Conservation (phyloP, 1,139 yeast genomes). For the Suzukiozyma palmioleophila region DNA sequence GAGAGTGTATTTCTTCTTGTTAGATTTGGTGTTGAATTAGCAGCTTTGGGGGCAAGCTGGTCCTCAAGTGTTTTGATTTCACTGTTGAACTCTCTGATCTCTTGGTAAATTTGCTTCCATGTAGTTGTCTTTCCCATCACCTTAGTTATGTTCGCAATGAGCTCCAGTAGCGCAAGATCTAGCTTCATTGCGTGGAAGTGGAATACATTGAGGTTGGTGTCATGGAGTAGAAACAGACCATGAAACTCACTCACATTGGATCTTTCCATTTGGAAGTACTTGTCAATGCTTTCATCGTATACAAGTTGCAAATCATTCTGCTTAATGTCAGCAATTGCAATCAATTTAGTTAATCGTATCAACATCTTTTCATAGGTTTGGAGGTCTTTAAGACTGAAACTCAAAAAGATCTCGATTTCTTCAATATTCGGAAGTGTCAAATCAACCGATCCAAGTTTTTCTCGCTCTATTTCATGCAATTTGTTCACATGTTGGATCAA, state of each 20-base stretch:
- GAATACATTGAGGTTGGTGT: not conserved
- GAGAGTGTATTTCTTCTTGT: slow-evolving; percentile 9
- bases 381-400: slow-evolving; percentile 50
- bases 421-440: slow-evolving; percentile 25
- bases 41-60: not conserved
- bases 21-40: not conserved
- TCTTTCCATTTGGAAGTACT: slow-evolving; percentile 8
- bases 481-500: slow-evolving; percentile 22
- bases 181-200: not conserved
- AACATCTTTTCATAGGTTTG: slow-evolving; percentile 25
- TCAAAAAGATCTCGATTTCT: slow-evolving; percentile 55
- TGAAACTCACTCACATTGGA: slow-evolving; percentile 6
- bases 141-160: slow-evolving; percentile 35
- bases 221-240: not conserved
- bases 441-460: slow-evolving; percentile 20
- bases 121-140: slow-evolving; percentile 35
- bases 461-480: slow-evolving; percentile 15
- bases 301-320: slow-evolving; percentile 34
- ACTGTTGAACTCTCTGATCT: slow-evolving; percentile 24
- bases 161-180: slow-evolving; percentile 22
- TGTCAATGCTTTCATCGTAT: slow-evolving; percentile 16
- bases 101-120: slow-evolving; percentile 48
- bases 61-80: slow-evolving; percentile 21
- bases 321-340: slow-evolving; percentile 42
- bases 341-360: slow-evolving; percentile 38